phyloP scores from a whole-genome alignment of 192 early-diverging fungal species.

The Neocallimastix lanati region DNA sequence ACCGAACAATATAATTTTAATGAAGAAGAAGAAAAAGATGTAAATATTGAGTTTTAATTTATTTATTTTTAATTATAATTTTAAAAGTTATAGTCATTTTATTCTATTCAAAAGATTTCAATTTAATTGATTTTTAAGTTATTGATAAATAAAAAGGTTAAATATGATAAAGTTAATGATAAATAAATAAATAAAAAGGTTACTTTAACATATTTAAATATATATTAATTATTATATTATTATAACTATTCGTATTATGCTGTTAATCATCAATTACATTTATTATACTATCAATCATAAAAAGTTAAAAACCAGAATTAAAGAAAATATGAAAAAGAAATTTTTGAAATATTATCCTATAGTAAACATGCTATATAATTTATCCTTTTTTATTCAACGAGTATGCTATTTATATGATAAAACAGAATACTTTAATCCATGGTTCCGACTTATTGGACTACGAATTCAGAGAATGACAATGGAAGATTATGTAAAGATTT shows the following conservation, averaged over 20 bases:
- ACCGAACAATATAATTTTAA: not conserved
- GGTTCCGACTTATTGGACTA: slow-evolving; percentile 61
- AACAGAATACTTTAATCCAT: slow-evolving; percentile 64
- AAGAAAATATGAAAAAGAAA: slow-evolving; percentile 5
- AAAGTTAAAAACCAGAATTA: not conserved
- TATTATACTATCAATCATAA: too few species aligned
- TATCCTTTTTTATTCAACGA: slow-evolving; percentile 35
- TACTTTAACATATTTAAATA: too few species aligned
- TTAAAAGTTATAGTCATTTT: too few species aligned
- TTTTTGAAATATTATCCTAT: slow-evolving; percentile 53
- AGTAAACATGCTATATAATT: slow-evolving; percentile 48
- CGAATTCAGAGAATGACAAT: slow-evolving; percentile 59
- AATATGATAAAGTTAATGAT: too few species aligned
- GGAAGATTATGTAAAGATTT: slow-evolving; percentile 69
- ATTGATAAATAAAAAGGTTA: too few species aligned
- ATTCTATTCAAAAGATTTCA: too few species aligned
- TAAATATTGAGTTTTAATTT: not conserved
- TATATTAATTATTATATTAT: too few species aligned
- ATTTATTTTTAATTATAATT: too few species aligned
- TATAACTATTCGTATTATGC: too few species aligned
- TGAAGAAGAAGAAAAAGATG: not conserved
- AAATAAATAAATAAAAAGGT: too few species aligned
- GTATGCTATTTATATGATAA: slow-evolving; percentile 70
- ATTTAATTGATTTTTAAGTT: too few species aligned
- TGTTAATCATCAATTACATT: too few species aligned